phyloP scores from a whole-genome alignment of 1,284 basidiomycete genomes.

The Sanghuangporus weigelae region DNA sequence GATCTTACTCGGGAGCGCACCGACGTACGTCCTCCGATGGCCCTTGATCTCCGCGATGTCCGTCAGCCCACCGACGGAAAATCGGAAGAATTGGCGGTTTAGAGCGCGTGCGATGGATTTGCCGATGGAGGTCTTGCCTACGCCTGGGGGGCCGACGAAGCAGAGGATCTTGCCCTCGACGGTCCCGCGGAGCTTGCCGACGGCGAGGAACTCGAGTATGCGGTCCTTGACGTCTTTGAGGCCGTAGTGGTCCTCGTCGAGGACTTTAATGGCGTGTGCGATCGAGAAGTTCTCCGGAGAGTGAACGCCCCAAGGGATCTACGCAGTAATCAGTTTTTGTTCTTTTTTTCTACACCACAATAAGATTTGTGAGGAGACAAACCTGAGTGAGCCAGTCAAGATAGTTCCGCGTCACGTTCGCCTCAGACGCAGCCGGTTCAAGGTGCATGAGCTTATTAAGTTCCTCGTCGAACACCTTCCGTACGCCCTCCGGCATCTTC shows the following conservation, averaged over 20 bases:
- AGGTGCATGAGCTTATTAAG: constrained; percentile 87
- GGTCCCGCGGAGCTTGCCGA: constrained; percentile 92
- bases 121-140: constrained; percentile 92
- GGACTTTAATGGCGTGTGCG: constrained; percentile 74
- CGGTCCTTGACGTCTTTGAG: constrained; percentile 95
- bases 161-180: constrained; percentile 99
- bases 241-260: constrained; percentile 97
- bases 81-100: constrained; percentile 88
- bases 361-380: constrained; percentile 12
- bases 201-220: constrained; percentile 97
- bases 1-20: constrained; percentile 95
- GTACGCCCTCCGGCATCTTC: constrained; percentile 90
- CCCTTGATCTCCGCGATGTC: constrained; percentile 99
- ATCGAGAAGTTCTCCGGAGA: constrained; percentile 94
- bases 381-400: constrained; percentile 94
- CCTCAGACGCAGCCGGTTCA: constrained; percentile 91
- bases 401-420: constrained; percentile 95
- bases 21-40: constrained; percentile 94
- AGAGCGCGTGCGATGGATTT: constrained; percentile 92
- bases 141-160: constrained; percentile 94
- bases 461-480: constrained; percentile 97
- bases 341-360: neutral
- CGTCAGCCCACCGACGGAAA: constrained; percentile 94
- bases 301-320: constrained; percentile 96
- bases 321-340: constrained; percentile 1